Evolutionary conservation across 805 yeast genomes (phyloP).

Genomic region (Blastobotrys parvus): DNA sequence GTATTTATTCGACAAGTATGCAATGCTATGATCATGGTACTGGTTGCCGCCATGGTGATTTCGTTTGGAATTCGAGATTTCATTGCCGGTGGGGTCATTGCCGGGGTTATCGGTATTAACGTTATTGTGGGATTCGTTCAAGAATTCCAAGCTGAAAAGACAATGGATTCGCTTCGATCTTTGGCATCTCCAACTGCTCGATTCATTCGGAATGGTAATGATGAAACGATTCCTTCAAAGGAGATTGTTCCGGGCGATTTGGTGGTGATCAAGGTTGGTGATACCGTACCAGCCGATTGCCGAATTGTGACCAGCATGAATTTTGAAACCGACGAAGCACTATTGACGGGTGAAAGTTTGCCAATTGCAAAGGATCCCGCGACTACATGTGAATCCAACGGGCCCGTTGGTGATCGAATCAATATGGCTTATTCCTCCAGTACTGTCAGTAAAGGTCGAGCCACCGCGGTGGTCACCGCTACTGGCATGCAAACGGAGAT

Average conservation of each 20-base stretch:
- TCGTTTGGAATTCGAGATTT: constrained; percentile 68
- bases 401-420: constrained; percentile 65
- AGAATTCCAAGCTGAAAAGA: constrained; percentile 66
- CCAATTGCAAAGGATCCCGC: constrained; percentile 50
- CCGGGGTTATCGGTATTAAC: constrained; percentile 55
- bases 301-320: constrained; percentile 50
- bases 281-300: constrained; percentile 68
- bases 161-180: constrained; percentile 65
- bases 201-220: constrained; percentile 54
- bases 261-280: constrained; percentile 56
- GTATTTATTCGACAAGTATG: constrained; percentile 60
- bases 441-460: constrained; percentile 67
- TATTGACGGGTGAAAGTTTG: constrained; percentile 57
- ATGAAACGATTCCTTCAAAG: constrained; percentile 48
- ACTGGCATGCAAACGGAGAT: constrained; percentile 71
- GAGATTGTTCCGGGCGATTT: constrained; percentile 71
- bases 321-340: constrained; percentile 64
- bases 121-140: constrained; percentile 61
- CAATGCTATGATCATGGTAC: constrained; percentile 72
- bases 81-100: constrained; percentile 78
- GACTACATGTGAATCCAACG: constrained; percentile 32
- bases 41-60: constrained; percentile 59
- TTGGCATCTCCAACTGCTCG: constrained; percentile 65
- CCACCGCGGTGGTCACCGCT: constrained; percentile 54
- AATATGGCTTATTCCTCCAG: constrained; percentile 68